Evolutionary conservation across 1,284 basidiomycete genomes (phyloP), one percentile per base, ranked within the genome.

Genomic region (Melampsora americana): DNA sequence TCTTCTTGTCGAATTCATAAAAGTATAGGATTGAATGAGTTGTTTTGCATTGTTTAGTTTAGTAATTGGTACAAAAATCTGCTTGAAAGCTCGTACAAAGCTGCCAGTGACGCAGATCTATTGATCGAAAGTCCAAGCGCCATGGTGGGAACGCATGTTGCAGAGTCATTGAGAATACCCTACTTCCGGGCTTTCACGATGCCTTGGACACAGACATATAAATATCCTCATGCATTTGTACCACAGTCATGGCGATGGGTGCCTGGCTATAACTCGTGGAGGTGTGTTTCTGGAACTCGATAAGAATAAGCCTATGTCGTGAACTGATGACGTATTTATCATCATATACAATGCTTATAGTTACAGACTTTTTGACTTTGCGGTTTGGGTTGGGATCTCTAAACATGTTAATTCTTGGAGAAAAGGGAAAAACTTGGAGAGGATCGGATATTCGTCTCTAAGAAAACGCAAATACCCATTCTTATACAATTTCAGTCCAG

Each of bases 301-400:
- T 95, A 95, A 42, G 87, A 91, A 78, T 98, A 97, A 84, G 98
- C 98, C 82, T 98, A 96, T 83, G 95, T 96, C 93, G 91, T 91
- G 81, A 78, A 85, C 77, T 18, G 53, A 60, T 23, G 35, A 66
- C 16, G 0, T 1, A 16, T 6, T 62, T 56, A 35, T 65, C 60
- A 56, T 18, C 67, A 59, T 56, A 23, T 23, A 5, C 1, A 18
- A 42, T 42, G 39, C 39, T 42, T 12, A 11, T 67, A 91, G 90
- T 89, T 93, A 92, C 82, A 91, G 92, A 77, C 88, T 93, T 87
- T 98, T 98, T 81, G 95, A 99, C 82, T 94, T 97, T 85, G 91
- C 98, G 48, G 95, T 99, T 83, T 99, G 95, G 95, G 87, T 92
- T 69, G 93, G 91, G 12, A 95, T 90, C 59, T 87, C 94, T 1